Percentiles rank a stretch among this genome's conserved stretches.
phyloP scores from a whole-genome alignment of 257 asterid genomes.

The Nicotiana obtusifolia region DNA sequence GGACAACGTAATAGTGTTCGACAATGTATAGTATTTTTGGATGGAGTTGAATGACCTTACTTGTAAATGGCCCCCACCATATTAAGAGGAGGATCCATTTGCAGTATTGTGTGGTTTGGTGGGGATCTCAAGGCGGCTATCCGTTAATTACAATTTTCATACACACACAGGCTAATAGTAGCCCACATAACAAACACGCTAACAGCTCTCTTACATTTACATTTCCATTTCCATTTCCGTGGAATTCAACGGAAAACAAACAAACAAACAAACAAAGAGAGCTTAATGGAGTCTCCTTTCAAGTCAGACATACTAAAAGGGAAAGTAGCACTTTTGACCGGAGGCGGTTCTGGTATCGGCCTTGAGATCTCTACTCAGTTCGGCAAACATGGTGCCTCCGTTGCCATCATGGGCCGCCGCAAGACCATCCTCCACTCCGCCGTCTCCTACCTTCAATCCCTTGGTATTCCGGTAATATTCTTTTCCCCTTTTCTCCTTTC shows the following conservation, averaged over 20 bases:
- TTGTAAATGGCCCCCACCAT: too few relatives aligned
- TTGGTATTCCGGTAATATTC: conserved; percentile 52
- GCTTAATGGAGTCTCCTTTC: conserved; percentile 47
- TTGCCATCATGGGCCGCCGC: conserved; percentile 95
- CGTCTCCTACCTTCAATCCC: conserved; percentile 60
- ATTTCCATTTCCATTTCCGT: too few relatives aligned
- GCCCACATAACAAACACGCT: too few relatives aligned
- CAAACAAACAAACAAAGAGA: too few relatives aligned
- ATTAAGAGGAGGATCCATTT: too few relatives aligned
- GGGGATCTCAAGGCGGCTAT: background rate
- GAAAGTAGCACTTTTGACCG: conserved; percentile 79
- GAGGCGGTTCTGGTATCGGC: conserved; percentile 93
- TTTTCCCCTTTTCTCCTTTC: background rate
- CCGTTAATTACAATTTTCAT: background rate
- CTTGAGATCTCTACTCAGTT: conserved; percentile 68
- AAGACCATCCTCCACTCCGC: conserved; percentile 56
- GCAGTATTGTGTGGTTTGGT: background rate
- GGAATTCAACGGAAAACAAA: too few relatives aligned
- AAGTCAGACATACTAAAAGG: conserved; percentile 55
- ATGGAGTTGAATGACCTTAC: too few relatives aligned
- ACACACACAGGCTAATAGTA: too few relatives aligned
- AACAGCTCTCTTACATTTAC: too few relatives aligned
- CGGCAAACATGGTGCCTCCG: conserved; percentile 87
- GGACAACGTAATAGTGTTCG: too few relatives aligned
- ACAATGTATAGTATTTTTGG: too few relatives aligned